Percentiles rank a stretch among this genome's conserved stretches.
phyloP scores from a whole-genome alignment of 257 asterid species.

The Solanum acaule region DNA sequence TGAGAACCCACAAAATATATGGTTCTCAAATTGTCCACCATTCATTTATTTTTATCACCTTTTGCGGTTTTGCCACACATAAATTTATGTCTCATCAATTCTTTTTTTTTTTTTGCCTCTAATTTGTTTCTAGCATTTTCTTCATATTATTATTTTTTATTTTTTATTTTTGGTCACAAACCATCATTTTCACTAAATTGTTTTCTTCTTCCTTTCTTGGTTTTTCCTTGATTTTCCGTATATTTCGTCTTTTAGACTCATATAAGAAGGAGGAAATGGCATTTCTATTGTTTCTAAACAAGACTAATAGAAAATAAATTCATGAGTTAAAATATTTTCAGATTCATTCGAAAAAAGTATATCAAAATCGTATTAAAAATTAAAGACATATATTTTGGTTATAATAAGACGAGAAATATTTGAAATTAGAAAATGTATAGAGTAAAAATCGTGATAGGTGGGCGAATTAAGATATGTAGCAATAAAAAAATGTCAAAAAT shows the following conservation, averaged over 20 bases:
- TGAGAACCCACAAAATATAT: not conserved
- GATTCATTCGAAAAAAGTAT: not conserved
- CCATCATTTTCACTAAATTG: not conserved
- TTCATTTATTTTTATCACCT: not conserved
- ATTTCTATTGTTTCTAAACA: not conserved
- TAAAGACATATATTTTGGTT: not conserved
- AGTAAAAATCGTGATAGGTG: not conserved
- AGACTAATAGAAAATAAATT: no score
- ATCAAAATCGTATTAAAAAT: no score
- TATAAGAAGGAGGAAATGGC: not conserved
- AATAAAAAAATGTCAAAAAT: not conserved
- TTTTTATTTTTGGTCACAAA: not conserved
- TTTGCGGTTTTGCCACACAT: not conserved
- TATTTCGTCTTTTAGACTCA: not conserved
- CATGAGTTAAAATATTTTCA: not conserved
- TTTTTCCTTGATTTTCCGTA: not conserved
- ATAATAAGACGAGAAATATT: no score
- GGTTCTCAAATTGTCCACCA: not conserved
- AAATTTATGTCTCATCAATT: not conserved
- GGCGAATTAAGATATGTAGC: not conserved
- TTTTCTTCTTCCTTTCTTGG: not conserved
- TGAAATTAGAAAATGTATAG: not conserved
- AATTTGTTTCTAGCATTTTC: not conserved
- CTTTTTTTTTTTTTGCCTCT: not conserved
- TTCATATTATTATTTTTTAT: not conserved